A percentile compares a stretch with the other conserved stretches of the same genome.
These are phyloP conservation scores for Rubia peregrina DNA, from an alignment of 305 asterid species.

Conservation along the genomic window DNA sequence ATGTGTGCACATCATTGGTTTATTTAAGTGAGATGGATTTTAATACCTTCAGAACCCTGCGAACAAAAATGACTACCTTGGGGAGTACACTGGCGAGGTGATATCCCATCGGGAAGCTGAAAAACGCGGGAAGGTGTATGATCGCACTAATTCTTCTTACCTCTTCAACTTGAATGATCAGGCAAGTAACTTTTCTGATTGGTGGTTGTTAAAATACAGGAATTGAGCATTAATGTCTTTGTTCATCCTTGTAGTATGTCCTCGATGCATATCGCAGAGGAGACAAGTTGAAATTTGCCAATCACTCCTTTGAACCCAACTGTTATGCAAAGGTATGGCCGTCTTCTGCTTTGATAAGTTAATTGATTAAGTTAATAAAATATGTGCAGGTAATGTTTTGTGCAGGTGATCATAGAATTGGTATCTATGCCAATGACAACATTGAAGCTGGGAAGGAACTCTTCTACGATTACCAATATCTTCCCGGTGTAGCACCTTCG, in stretches of 20 bases:
- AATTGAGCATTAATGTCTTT: background rate
- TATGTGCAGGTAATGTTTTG: slow-evolving; percentile 67
- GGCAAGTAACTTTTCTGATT: slow-evolving; percentile 36
- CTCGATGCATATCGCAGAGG: slow-evolving; percentile 97
- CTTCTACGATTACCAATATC: slow-evolving; percentile 88
- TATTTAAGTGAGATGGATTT: slow-evolving; percentile 4
- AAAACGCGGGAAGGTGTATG: slow-evolving; percentile 93
- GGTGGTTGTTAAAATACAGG: too few relatives aligned
- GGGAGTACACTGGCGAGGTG: slow-evolving; percentile 96
- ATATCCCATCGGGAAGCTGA: slow-evolving; percentile 98
- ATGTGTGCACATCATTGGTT: background rate
- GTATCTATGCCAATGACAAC: slow-evolving; percentile 80
- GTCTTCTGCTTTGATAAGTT: slow-evolving; percentile 1
- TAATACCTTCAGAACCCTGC: slow-evolving; percentile 50
- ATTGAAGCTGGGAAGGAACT: slow-evolving; percentile 84
- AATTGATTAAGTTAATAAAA: slow-evolving; percentile 12
- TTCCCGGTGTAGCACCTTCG: slow-evolving; percentile 81
- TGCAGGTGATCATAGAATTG: slow-evolving; percentile 97
- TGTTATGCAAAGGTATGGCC: slow-evolving; percentile 76
- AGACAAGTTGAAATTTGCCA: slow-evolving; percentile 91
- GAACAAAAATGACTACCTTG: slow-evolving; percentile 88
- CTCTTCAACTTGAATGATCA: slow-evolving; percentile 93
- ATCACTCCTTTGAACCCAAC: slow-evolving; percentile 91
- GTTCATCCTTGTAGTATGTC: slow-evolving; percentile 53
- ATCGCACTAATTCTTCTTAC: slow-evolving; percentile 88